These are phyloP conservation scores for Fusarium sp. DNA, from an alignment of 2,329 filamentous ascomycete species.

Conservation along the genomic window DNA sequence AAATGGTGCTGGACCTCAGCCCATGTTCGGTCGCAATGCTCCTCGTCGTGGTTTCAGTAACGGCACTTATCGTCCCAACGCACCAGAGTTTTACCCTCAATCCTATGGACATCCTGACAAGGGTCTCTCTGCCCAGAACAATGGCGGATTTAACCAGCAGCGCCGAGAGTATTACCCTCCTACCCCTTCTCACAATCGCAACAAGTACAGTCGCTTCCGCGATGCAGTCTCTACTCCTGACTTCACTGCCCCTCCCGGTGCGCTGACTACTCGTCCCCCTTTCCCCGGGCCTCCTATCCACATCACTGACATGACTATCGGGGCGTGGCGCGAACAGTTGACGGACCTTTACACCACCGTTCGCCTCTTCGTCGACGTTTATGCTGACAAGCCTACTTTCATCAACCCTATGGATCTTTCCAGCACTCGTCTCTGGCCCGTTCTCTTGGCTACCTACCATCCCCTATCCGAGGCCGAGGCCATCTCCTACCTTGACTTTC, in stretches of 20 bases:
- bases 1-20: conserved; percentile 18
- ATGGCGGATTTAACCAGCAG: conserved; percentile 41
- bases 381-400: conserved; percentile 51
- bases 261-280: conserved; percentile 35
- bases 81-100: conserved; percentile 52
- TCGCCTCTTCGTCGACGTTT: conserved; percentile 53
- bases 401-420: conserved; percentile 47
- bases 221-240: conserved; percentile 43
- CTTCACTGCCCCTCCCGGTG: conserved; percentile 20
- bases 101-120: conserved; percentile 41
- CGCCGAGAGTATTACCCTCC: conserved; percentile 47
- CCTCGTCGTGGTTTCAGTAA: conserved; percentile 50
- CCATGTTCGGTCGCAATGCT: conserved; percentile 37
- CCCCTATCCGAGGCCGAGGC: conserved; percentile 56
- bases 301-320: conserved; percentile 52
- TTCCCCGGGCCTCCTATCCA: conserved; percentile 50
- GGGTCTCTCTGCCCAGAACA: conserved; percentile 25
- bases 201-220: conserved; percentile 50
- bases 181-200: conserved; percentile 48
- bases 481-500: conserved; percentile 56
- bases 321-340: conserved; percentile 53
- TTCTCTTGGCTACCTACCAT: conserved; percentile 54
- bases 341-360: conserved; percentile 54
- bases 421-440: conserved; percentile 52
- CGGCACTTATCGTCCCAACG: conserved; percentile 49